Percentiles rank a stretch among this genome's conserved stretches.
Conservation (phyloP, 768 basidiomycete species). For the Glaciozyma martinii region DNA sequence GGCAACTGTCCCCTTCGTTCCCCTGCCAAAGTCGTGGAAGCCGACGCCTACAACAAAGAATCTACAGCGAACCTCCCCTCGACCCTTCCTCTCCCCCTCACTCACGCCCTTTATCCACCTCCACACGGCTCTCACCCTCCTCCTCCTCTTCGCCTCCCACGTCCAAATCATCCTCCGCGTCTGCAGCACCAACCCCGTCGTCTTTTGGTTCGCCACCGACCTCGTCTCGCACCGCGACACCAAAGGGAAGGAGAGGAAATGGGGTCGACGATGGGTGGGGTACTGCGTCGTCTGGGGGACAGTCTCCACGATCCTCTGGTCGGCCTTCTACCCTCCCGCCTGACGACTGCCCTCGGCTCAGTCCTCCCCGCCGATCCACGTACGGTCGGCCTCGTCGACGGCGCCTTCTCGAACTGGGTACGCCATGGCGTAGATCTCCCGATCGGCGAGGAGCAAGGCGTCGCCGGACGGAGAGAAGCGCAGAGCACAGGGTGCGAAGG, state of each 20-base stretch:
- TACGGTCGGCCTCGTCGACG: constrained; percentile 6
- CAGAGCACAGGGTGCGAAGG: neutral
- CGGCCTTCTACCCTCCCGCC: constrained; percentile 81
- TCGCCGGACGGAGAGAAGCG: neutral
- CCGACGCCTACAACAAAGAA: neutral
- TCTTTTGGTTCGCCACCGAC: constrained; percentile 54
- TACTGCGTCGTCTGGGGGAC: constrained; percentile 76
- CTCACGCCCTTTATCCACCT: constrained; percentile 71
- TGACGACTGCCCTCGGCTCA: constrained; percentile 37
- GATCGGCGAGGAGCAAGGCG: constrained; percentile 1
- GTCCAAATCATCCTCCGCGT: constrained; percentile 78
- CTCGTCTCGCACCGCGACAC: constrained; percentile 58
- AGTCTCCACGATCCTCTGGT: constrained; percentile 66
- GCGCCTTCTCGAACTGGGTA: constrained; percentile 10
- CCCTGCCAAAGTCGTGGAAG: neutral
- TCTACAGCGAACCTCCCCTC: neutral
- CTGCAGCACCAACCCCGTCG: constrained; percentile 62
- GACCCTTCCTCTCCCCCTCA: constrained; percentile 45
- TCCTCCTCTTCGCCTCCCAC: constrained; percentile 70
- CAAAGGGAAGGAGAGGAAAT: constrained; percentile 23
- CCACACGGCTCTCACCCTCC: constrained; percentile 47
- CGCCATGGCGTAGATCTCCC: constrained; percentile 16
- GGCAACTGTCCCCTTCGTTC: constrained; percentile 15
- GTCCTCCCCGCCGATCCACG: constrained; percentile 13
- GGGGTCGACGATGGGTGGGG: constrained; percentile 56